Conservation (phyloP, 306 rosid genomes). For the Spatholobus suberectus region DNA sequence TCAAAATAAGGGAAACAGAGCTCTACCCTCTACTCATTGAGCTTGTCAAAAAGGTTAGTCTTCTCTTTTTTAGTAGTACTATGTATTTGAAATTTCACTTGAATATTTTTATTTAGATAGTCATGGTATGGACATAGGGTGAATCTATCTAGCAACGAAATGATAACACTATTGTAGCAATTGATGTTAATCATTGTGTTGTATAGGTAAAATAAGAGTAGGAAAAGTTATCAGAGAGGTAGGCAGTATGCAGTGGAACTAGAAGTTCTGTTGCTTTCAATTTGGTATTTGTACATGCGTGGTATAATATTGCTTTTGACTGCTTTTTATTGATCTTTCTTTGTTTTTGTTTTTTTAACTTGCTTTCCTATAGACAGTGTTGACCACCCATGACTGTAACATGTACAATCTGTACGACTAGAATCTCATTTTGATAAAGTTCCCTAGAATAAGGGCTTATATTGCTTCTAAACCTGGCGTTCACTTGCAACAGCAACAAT, state of each 20-base stretch:
- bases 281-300: background rate
- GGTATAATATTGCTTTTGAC: no score
- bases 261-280: background rate
- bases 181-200: background rate
- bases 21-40: slow-evolving; percentile 73
- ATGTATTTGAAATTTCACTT: background rate
- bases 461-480: no score
- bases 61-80: background rate
- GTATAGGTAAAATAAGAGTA: background rate
- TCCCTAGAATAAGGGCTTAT: no score
- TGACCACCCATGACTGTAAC: background rate
- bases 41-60: slow-evolving; percentile 79
- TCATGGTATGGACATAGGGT: background rate
- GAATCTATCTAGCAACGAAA: background rate
- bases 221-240: background rate
- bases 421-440: background rate
- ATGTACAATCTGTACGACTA: background rate
- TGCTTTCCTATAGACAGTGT: slow-evolving; percentile 15
- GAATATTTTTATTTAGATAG: background rate
- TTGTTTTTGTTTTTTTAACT: slow-evolving; percentile 20
- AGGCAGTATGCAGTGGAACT: background rate
- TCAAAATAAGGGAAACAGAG: slow-evolving; percentile 71
- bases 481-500: background rate
- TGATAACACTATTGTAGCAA: background rate
- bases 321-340: no score